Base-by-base conservation (phyloP, 306 rosid genomes). In the Malus orientalis region DNA sequence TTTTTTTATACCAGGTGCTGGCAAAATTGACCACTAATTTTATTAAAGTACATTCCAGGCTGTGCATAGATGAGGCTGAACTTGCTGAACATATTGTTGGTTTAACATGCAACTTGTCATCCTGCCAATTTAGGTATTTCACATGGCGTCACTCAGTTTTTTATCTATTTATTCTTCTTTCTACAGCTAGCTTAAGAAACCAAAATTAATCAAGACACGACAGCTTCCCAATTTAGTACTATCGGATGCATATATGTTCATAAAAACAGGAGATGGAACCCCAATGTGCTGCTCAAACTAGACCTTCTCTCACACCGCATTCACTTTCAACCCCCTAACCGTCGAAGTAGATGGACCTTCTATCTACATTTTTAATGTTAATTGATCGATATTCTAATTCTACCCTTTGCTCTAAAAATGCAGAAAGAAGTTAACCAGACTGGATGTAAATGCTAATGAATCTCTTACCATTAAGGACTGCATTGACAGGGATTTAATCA, bases 31-130 rank as follows among this genome's bases (percentile, higher is more conserved):
- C 90, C 13, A 88, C 93, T 71, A 91, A 88, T 79, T 90, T 90
- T 72, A 60, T 60, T 67, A 92, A 87, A 83, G 93, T 90, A 69
- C 96, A 87, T 75, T 95, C 96, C 81, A 90, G 98, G 87, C 97
- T 79, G 81, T 92, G 98, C 75, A 84, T 86, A 63, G 98, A 95
- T 74, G 98, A 95, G 83, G 95, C 97, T 77, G 98, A 94, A 84
- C 80, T 92, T 74, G 95, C 98, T 68, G 98, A 95, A 70, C 98
- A 92, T 84, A 87, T 92, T 81, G 97, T 81, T 84, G 98, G 97
- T 79, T 86, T 94, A 92, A 94, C 97, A 11, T 70, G 84, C 82
- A 90, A 93, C 84, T 76, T 94, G 68, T 97, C 98, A 25, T 94
- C 97, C 83, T 94, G 97, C 80, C 98, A 88, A 58, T 94, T 87